Base-by-base conservation (phyloP, 441 rosid species). In the Melastoma candidum region DNA sequence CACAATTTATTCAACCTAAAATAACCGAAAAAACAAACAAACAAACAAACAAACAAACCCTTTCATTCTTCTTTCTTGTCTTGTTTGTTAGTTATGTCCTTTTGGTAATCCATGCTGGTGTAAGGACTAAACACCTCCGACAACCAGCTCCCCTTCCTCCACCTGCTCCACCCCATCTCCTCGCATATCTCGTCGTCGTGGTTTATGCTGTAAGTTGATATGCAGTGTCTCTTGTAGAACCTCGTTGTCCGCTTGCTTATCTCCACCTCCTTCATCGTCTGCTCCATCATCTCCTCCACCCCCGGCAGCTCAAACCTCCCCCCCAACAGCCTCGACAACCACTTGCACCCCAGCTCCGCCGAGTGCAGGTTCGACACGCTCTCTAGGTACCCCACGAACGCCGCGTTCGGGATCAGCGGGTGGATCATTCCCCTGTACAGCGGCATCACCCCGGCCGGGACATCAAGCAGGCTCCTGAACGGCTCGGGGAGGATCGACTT, bases 61-160 rank as follows among this genome's bases (percentile, higher is more conserved):
- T 36, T 1, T 36, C 41, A 36, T 36, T 36, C 8, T 36, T 36
- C 6, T 4, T 4, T 36, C 22, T 17, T 17, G 22, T 17, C 22
- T 17, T 17, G 22, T 36, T 29, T 36, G 8, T 9, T 36, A 36
- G 8, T 4, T 36, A 36, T 17, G 22, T 36, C 41, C 41, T 36
- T 36, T 6, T 36, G 8, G 48, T 84, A 84, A 60, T 83, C 96
- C 68, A 72, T 82, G 50, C 88, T 74, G 10, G 79, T 68, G 48
- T 84, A 87, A 51, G 90, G 87, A 63, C 90, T 77, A 61, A 87
- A 78, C 39, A 85, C 92, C 74, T 90, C 96, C n/a, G 75, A 64
- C 1, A 87, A 44, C 71, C 75, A 68, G 70, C 63, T 84, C 26
- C 73, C 62, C 74, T 87, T 87, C 74, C 96, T 83, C 76, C 78